Base-by-base conservation (phyloP, 2,329 filamentous ascomycete genomes). In the Fusarium begoniae region DNA sequence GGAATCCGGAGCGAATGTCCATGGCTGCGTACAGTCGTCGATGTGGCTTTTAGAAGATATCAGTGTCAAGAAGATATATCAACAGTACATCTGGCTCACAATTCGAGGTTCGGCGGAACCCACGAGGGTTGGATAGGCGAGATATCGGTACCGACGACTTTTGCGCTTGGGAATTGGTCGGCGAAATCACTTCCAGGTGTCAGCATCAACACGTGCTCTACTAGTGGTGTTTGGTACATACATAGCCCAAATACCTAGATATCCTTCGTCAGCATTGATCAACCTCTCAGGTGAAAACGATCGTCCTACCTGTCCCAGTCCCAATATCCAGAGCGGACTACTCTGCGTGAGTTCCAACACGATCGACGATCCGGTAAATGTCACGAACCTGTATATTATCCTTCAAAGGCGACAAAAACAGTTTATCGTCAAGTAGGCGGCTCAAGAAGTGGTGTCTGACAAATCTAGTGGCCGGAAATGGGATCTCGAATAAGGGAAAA, bases 81-180 rank as follows among this genome's bases (percentile, higher is more conserved):
- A 47, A 9, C 32, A n/a, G 4, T 9, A 12, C 6, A 47, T 18
- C 3, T 6, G 6, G 43, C 67, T 48, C 20, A 70, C 67, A 66
- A 71, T 37, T 70, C 53, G 9, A 71, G 60, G 9, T 71, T 71
- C 2, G 69, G 60, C 6, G 66, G 68, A 35, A 70, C 32, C 68
- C 68, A 70, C 3, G 59, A 51, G 6, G 68, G 68, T 73, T 90
- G 88, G 22, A 89, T 88, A 4, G 88, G 87, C n/a, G 86, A 88
- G 14, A 90, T 84, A 75, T 90, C 88, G 10, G 86, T 88, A 50
- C 88, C 88, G 50, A 84, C 82, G 18, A 79, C 87, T 81, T 77
- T 82, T 69, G 78, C 84, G 71, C 82, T 74, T 26, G 86, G 86
- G 48, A 84, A 85, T 18, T 83, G 69, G 59, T 87, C 78, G 73